Evolutionary conservation across 148 eudicot species (phyloP), one percentile per base, ranked within the genome.

Genomic region (Camellia japonica): DNA sequence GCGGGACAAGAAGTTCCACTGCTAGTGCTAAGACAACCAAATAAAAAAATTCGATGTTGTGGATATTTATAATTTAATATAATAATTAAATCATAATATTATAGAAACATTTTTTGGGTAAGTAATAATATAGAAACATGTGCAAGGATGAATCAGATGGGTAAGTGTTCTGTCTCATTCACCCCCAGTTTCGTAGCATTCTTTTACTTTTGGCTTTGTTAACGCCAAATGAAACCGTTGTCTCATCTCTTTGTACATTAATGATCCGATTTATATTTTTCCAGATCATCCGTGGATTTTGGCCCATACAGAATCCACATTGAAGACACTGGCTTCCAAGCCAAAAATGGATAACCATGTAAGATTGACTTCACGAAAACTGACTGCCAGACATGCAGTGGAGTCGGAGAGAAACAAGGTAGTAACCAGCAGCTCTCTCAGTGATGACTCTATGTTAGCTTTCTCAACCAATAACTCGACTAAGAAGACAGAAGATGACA

Each of bases 271-370:
- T n/a, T 60, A 14, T 6, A 3, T 78, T 68, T 68, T 69, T 16
- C 5, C 87, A 88, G 91, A 80, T 77, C 91, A 88, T 78, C 91
- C 89, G 13, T 88, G 91, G 91, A 85, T 88, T 71, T 59, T 77
- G 77, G 84, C 77, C 51, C 52, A 84, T 44, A 81, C 91, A 77
- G 82, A 81, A 64, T 87, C 91, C 68, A 82, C 86, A 76, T 38
- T 77, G 84, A 80, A 78, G 65, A 71, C 58, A 7, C 76, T 83
- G 74, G 79, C 83, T 18, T 15, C 71, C 13, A 82, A 55, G 85
- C 71, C 84, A 76, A 80, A 81, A 69, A 62, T 73, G 69, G 83
- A 80, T 79, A 88, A 66, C 75, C 58, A 51, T 74, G 61, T 71
- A 56, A 83, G 87, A 84, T 30, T 74, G 72, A 74, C 86, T 71